phyloP scores from a whole-genome alignment of 139 green algal species.

The Astrephomene gubernaculifera region DNA sequence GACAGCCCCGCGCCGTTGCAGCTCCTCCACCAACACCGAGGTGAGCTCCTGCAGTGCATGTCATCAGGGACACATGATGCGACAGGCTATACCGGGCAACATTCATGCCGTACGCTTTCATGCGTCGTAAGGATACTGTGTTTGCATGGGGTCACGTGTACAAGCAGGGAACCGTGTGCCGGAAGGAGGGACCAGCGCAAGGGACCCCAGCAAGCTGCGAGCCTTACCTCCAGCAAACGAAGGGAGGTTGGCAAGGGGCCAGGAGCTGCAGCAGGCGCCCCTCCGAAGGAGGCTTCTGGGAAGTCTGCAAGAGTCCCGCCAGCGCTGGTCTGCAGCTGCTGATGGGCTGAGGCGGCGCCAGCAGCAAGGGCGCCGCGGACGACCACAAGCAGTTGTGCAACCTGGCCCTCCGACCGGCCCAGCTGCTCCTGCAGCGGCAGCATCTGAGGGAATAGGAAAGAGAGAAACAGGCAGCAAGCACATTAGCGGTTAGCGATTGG shows the following conservation, averaged over 20 bases:
- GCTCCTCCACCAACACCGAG: slow-evolving; percentile 38
- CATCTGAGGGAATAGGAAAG: too few species aligned
- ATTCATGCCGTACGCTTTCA: too few species aligned
- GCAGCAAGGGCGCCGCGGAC: not conserved
- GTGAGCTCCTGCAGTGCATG: slow-evolving; percentile 9
- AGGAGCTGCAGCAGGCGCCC: too few species aligned
- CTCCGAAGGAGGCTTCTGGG: too few species aligned
- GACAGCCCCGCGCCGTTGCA: not conserved
- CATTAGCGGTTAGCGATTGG: too few species aligned
- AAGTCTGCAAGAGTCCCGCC: not conserved
- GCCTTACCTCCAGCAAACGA: slow-evolving; percentile 4
- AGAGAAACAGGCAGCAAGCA: too few species aligned
- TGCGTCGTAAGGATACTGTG: too few species aligned
- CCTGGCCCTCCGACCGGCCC: slow-evolving; percentile 15
- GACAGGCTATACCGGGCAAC: not conserved
- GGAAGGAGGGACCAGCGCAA: too few species aligned
- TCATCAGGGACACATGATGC: not conserved
- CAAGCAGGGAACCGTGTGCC: too few species aligned
- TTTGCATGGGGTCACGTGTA: too few species aligned
- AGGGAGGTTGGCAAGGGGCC: not conserved
- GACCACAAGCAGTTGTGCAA: not conserved
- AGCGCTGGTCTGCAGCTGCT: not conserved
- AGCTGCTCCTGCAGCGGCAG: slow-evolving; percentile 45
- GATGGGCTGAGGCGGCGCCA: not conserved
- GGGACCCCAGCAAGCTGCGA: not conserved